These are phyloP conservation scores for Ganoderma lucidum DNA, from an alignment of 1,284 basidiomycete genomes.

Conservation along the genomic window DNA sequence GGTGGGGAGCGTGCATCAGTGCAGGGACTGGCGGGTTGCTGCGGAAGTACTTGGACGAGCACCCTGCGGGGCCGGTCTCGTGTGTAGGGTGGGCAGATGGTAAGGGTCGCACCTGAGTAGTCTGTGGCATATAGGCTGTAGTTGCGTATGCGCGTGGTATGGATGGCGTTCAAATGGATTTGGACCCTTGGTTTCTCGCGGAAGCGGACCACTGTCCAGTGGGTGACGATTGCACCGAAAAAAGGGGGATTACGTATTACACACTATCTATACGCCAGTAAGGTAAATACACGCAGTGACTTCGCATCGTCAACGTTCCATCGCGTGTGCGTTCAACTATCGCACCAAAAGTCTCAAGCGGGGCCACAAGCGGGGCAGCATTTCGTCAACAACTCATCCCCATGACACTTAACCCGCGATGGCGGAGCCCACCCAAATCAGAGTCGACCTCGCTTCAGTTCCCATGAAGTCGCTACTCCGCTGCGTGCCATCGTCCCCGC, in stretches of 20 bases:
- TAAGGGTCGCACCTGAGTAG: too few species aligned
- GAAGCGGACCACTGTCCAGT: too few species aligned
- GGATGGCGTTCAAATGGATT: too few species aligned
- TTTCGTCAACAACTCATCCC: background rate
- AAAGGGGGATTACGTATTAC: background rate
- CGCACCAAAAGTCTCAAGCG: background rate
- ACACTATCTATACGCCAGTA: too few species aligned
- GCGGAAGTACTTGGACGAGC: slow-evolving; percentile 41
- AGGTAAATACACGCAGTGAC: background rate
- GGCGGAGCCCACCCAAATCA: slow-evolving; percentile 8
- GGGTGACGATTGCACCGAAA: too few species aligned
- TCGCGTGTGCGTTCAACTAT: background rate
- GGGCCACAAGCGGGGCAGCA: background rate
- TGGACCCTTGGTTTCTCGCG: too few species aligned
- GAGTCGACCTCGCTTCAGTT: slow-evolving; percentile 18
- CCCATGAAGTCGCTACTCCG: slow-evolving; percentile 10
- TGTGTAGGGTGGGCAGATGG: background rate
- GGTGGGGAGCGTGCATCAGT: slow-evolving; percentile 37
- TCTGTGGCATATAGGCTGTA: too few species aligned
- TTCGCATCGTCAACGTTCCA: too few species aligned
- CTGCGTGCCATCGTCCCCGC: slow-evolving; percentile 8
- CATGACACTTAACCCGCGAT: slow-evolving; percentile 5
- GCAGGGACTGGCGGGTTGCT: slow-evolving; percentile 48
- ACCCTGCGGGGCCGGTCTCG: slow-evolving; percentile 23
- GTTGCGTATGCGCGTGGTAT: too few species aligned